phyloP scores from a whole-genome alignment of 768 basidiomycete species.

The Podaxis sp. region DNA sequence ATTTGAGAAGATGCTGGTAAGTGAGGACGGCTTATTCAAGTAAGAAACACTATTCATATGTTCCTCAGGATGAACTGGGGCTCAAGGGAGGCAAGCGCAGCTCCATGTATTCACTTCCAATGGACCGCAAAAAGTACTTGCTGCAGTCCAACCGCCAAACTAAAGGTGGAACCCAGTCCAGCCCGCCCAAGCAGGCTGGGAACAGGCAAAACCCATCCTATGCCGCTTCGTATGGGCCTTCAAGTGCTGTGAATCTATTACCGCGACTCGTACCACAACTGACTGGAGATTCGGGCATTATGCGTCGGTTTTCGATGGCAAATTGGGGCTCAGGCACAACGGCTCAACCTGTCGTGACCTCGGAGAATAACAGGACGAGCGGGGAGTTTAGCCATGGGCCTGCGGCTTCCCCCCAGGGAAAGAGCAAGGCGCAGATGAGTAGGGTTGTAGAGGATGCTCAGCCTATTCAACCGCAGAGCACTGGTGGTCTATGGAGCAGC shows the following conservation, averaged over 20 bases:
- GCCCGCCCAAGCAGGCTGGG: constrained; percentile 24
- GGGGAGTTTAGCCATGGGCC: constrained; percentile 33
- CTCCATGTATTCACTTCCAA: constrained; percentile 60
- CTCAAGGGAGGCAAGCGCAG: constrained; percentile 69
- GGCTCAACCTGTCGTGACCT: constrained; percentile 31
- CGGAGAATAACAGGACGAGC: constrained; percentile 34
- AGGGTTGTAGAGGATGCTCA: constrained; percentile 34
- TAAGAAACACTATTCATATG: background rate
- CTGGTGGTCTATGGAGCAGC: constrained; percentile 73
- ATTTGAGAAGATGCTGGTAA: constrained; percentile 73
- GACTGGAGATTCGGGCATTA: constrained; percentile 67
- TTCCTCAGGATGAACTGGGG: constrained; percentile 64
- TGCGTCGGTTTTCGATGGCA: constrained; percentile 66
- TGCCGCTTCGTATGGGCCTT: constrained; percentile 57
- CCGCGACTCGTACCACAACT: constrained; percentile 72
- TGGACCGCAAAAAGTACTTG: constrained; percentile 65
- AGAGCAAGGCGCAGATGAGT: constrained; percentile 28
- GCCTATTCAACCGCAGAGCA: constrained; percentile 60
- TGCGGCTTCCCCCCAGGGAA: constrained; percentile 22
- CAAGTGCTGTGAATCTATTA: constrained; percentile 54
- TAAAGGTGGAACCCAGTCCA: constrained; percentile 31
- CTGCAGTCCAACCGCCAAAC: constrained; percentile 55
- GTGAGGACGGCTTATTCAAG: constrained; percentile 20
- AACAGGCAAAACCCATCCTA: constrained; percentile 34
- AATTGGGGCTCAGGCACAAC: constrained; percentile 56